phyloP scores from a whole-genome alignment of 352 stramenopile species.

The Peronospora destructor region DNA sequence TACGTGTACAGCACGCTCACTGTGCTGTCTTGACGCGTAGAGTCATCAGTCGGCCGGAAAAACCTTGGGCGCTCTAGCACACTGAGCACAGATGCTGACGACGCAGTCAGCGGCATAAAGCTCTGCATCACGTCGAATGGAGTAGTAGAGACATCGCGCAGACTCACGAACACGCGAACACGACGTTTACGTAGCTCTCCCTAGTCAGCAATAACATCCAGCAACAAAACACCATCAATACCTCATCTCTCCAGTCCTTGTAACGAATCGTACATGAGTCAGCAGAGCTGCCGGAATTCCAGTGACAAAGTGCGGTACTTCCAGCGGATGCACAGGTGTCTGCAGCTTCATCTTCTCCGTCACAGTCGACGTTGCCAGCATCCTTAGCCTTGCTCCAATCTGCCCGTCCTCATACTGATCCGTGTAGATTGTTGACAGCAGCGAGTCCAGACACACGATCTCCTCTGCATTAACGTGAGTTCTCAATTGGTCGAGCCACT shows the following conservation, averaged over 20 bases:
- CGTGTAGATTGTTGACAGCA: slow-evolving; percentile 50
- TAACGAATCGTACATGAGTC: slow-evolving; percentile 37
- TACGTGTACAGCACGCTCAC: slow-evolving; percentile 60
- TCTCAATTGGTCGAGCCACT: slow-evolving; percentile 40
- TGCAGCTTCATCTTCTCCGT: slow-evolving; percentile 24
- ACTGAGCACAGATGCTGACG: slow-evolving; percentile 21
- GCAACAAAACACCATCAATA: slow-evolving; percentile 1
- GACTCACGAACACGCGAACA: slow-evolving; percentile 50
- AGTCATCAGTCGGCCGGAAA: slow-evolving; percentile 18
- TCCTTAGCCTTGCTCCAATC: slow-evolving; percentile 33
- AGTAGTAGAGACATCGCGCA: slow-evolving; percentile 38
- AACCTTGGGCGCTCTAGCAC: slow-evolving; percentile 36
- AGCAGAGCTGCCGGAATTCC: slow-evolving; percentile 50
- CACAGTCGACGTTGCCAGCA: slow-evolving; percentile 36
- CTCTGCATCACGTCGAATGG: slow-evolving; percentile 37
- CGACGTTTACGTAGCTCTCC: slow-evolving; percentile 45
- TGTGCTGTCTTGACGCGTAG: slow-evolving; percentile 2
- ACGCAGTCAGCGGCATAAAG: slow-evolving; percentile 36
- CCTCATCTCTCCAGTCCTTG: background rate
- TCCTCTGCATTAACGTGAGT: slow-evolving; percentile 38
- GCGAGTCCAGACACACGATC: slow-evolving; percentile 53
- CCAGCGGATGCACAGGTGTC: slow-evolving; percentile 35
- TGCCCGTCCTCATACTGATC: slow-evolving; percentile 26
- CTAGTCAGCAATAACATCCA: slow-evolving; percentile 20
- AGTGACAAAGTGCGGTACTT: slow-evolving; percentile 49